These are phyloP conservation scores for Eurotiales sp. DNA, from an alignment of 2,329 filamentous ascomycete species.

Conservation along the genomic window DNA sequence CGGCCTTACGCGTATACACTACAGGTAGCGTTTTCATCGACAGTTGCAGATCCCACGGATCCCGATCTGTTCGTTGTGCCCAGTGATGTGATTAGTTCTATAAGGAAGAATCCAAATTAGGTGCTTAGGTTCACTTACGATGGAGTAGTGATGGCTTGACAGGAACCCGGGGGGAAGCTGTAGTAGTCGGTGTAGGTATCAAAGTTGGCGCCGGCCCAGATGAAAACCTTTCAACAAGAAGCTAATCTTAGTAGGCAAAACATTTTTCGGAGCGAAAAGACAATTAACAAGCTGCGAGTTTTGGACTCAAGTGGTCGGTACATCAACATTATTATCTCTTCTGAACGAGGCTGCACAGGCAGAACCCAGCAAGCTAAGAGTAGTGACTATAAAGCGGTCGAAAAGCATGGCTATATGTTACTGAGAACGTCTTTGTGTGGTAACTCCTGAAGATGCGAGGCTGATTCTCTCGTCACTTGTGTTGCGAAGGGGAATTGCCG, in stretches of 20 bases:
- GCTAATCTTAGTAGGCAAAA: neutral
- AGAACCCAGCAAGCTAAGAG: neutral
- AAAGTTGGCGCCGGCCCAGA: constrained; percentile 7
- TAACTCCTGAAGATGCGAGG: neutral
- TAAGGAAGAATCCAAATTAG: neutral
- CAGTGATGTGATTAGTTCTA: too few species aligned
- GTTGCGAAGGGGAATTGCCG: too few species aligned
- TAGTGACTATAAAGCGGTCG: neutral
- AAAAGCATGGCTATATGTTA: neutral
- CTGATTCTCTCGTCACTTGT: neutral
- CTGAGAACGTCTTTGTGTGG: neutral
- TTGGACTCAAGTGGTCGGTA: neutral
- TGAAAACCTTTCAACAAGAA: constrained; percentile 7
- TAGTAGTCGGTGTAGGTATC: constrained; percentile 5
- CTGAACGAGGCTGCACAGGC: constrained; percentile 2
- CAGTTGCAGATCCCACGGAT: constrained; percentile 10
- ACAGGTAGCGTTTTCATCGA: constrained; percentile 13
- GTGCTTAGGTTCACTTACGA: neutral
- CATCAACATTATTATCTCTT: constrained; percentile 9
- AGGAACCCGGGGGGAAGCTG: constrained; percentile 9
- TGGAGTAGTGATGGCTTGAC: constrained; percentile 9
- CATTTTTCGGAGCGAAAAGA: neutral
- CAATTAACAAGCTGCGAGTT: neutral
- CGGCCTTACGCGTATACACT: constrained; percentile 13
- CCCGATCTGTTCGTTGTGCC: neutral